Evolutionary conservation across 1,139 yeast genomes (phyloP), one percentile per base, ranked within the genome.

Genomic region (Diutina siamensis): DNA sequence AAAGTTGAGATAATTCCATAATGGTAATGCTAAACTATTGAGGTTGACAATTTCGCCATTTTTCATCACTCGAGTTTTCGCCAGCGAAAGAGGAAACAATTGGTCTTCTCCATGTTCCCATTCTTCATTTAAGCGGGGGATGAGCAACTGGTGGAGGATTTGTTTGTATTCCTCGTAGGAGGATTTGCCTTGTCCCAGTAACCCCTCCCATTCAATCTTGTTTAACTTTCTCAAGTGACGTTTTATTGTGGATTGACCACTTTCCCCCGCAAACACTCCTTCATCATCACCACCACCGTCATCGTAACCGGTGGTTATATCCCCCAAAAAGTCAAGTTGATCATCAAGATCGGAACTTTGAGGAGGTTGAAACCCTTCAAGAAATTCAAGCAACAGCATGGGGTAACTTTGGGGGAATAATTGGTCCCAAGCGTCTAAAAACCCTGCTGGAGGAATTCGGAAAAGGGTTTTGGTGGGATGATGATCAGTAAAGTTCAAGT

Each of bases 1-100:
- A 46, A 82, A 68, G 48, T 75, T 74, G 51, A 83, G 58, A 49
- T 71, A 60, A 46, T 70, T 72, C 86, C 86, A 80, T 50, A 75
- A 71, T 17, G 65, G 59, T 5, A 76, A 52, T 4, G 70, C 68
- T 2, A 63, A 50, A 4, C 62, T 58, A 49, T 68, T 66, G 47
- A 71, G 57, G 49, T 70, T 70, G 18, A 71, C 53, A 18, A 63
- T 57, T 17, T 51, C 54, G n/a, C 35, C 46, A 15, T 62, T 55
- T 47, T 69, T 71, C 36, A 57, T 41, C 1, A 67, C 65, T 45
- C 58, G 57, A 1, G 62, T 52, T 44, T 64, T 65, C n/a, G 58
- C 52, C 1, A 48, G 52, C 3, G 63, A 57, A 33, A 65, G 50
- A 34, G 54, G 50, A 49, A 63, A 62, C 13, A 55, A 40, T 19